Evolutionary conservation across 495 filamentous ascomycete species (phyloP), one percentile per base, ranked within the genome.

Genomic region (Trypethelium eluteriae): DNA sequence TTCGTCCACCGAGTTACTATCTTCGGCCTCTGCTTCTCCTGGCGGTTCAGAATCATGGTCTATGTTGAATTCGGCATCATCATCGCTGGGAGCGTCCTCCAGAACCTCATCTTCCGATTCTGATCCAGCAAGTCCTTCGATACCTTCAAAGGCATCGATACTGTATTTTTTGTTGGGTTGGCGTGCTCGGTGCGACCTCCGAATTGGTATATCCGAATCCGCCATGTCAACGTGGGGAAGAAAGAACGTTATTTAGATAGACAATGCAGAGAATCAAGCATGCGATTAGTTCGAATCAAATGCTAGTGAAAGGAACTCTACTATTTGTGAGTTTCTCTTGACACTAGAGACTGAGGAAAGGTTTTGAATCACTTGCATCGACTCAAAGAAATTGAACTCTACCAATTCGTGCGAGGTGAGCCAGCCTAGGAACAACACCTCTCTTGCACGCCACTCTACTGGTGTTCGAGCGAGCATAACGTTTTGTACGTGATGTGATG

Each of bases 131-230:
- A 72, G 65, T 25, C 64, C 68, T 4, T 65, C 66, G 18, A 72
- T 32, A 39, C 68, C 70, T 61, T 68, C 68, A 49, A 72, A 72
- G 9, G 70, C 66, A 41, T 72, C 70, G 34, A 66, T 46, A 38
- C 66, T 72, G 57, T 72, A 72, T 56, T 57, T 64, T 38, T 68
- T 70, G 62, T 59, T 59, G 53, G 53, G 53, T 18, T 36, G 53
- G 32, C 32, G 53, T 32, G 34, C 7, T 59, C 53, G 53, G 10
- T 7, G 5, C 34, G 53, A 59, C 18, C 53, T 59, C 32, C 53
- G 53, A 36, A 14, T 36, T 5, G 53, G 6, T 11, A 1, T 36
- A 10, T 59, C 5, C 7, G 53, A 36, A 59, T 9, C 32, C 32
- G 53, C 53, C 53, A 59, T 59, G 6, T 59, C 2, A 59, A 14